phyloP scores from a whole-genome alignment of 768 basidiomycete genomes.

The Mycena indigotica region DNA sequence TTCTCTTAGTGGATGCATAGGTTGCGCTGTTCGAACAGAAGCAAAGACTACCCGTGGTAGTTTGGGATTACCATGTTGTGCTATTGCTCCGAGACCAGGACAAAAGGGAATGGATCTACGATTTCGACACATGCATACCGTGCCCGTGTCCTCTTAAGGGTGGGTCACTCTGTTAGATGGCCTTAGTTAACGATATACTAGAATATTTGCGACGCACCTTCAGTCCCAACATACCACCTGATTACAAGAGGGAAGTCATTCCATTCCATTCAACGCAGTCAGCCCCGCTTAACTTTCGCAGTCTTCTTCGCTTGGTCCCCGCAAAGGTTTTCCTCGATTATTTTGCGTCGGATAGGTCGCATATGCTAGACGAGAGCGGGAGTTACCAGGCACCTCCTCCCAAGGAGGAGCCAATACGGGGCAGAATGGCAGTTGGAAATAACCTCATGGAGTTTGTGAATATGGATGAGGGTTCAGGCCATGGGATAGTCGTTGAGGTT shows the following conservation, averaged over 20 bases:
- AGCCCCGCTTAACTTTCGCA: slow-evolving; percentile 28
- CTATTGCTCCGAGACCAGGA: slow-evolving; percentile 48
- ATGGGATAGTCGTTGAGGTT: not conserved
- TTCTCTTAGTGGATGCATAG: slow-evolving; percentile 32
- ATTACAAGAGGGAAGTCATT: slow-evolving; percentile 56
- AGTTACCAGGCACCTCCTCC: slow-evolving; percentile 57
- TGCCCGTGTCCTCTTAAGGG: slow-evolving; percentile 57
- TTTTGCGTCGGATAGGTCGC: slow-evolving; percentile 34
- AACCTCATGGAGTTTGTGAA: slow-evolving; percentile 65
- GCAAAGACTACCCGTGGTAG: slow-evolving; percentile 43
- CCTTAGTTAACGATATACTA: slow-evolving; percentile 22
- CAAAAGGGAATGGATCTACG: slow-evolving; percentile 60
- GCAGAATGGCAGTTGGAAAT: slow-evolving; percentile 43
- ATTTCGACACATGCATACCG: slow-evolving; percentile 59
- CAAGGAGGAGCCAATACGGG: slow-evolving; percentile 50
- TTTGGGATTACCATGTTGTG: slow-evolving; percentile 81
- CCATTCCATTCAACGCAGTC: no score
- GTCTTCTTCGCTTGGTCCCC: slow-evolving; percentile 64
- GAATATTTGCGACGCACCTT: slow-evolving; percentile 54
- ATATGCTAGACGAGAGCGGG: slow-evolving; percentile 17
- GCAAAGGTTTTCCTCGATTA: slow-evolving; percentile 51
- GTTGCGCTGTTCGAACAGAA: slow-evolving; percentile 69
- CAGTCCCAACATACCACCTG: slow-evolving; percentile 32
- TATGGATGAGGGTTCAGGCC: slow-evolving; percentile 35
- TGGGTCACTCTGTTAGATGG: slow-evolving; percentile 31